Conservation (phyloP, 345 rosid species). For the Citrus reticulata region DNA sequence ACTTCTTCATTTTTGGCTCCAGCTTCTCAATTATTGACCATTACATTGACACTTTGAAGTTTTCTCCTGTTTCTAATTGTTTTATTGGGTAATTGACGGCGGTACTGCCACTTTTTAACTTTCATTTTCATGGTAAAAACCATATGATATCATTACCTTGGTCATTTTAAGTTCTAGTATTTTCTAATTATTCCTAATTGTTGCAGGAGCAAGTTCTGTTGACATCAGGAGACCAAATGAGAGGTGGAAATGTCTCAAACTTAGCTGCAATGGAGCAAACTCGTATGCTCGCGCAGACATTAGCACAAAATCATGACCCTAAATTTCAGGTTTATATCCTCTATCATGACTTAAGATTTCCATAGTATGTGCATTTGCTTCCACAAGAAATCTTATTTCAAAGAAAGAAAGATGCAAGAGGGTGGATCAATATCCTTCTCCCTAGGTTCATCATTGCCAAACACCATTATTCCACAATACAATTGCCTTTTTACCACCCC, state of each 20-base stretch:
- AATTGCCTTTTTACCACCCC: not conserved
- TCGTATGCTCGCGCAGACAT: constrained; percentile 89
- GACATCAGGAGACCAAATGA: constrained; percentile 54
- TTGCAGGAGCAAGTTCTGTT: constrained; percentile 70
- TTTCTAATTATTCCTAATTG: constrained; percentile 10
- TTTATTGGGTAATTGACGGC: not conserved
- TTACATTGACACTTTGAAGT: not conserved
- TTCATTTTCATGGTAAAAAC: not conserved
- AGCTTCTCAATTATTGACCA: not conserved
- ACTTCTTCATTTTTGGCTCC: not conserved
- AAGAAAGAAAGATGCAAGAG: not conserved
- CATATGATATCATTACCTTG: not conserved
- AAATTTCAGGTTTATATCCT: constrained; percentile 79
- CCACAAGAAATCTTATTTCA: not conserved
- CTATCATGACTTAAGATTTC: not conserved
- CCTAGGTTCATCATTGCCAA: not conserved
- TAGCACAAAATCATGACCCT: constrained; percentile 85
- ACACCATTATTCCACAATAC: not conserved
- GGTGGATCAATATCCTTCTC: not conserved
- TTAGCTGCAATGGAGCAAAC: constrained; percentile 96
- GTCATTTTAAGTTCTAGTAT: not conserved
- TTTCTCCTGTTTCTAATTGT: not conserved
- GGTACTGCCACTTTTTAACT: not conserved
- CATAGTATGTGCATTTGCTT: constrained; percentile 5
- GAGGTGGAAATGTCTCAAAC: constrained; percentile 56